Evolutionary conservation across 176 grass and related monocot genomes (phyloP).

Genomic region (Triticum dicoccoides): DNA sequence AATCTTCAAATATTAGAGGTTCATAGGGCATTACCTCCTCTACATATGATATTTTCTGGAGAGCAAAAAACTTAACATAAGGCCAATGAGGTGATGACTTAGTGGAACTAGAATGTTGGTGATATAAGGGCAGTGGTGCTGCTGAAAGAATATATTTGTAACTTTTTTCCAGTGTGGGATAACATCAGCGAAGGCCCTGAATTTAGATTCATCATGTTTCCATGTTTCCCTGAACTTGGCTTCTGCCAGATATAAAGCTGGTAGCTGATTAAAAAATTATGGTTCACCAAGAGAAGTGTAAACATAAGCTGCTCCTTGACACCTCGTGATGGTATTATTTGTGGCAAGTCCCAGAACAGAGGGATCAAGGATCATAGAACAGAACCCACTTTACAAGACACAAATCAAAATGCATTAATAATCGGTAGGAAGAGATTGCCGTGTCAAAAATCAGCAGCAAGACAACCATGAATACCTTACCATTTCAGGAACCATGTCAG

Average conservation of each 20-base stretch:
- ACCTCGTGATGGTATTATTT: constrained; percentile 21
- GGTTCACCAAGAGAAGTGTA: constrained; percentile 23
- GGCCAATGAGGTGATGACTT: neutral
- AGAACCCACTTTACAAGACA: neutral
- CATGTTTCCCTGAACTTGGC: neutral
- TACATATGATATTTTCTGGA: neutral
- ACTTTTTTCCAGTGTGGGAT: neutral
- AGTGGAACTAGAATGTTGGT: constrained; percentile 27
- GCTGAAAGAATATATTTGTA: constrained; percentile 23
- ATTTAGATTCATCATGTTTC: constrained; percentile 23
- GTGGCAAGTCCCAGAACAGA: neutral
- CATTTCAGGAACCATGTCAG: constrained; percentile 44
- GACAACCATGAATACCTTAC: constrained; percentile 8
- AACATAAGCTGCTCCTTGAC: constrained; percentile 21
- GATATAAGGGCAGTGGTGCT: constrained; percentile 10
- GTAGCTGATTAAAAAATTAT: neutral
- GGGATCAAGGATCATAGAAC: neutral
- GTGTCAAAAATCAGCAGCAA: neutral
- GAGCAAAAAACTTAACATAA: neutral
- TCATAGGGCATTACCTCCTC: neutral
- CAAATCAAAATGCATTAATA: neutral
- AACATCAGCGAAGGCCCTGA: constrained; percentile 25
- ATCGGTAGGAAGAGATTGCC: neutral
- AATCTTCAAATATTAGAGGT: neutral
- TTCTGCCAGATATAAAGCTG: constrained; percentile 28